phyloP scores from a whole-genome alignment of 306 rosid species.

The Abrus precatorius region DNA sequence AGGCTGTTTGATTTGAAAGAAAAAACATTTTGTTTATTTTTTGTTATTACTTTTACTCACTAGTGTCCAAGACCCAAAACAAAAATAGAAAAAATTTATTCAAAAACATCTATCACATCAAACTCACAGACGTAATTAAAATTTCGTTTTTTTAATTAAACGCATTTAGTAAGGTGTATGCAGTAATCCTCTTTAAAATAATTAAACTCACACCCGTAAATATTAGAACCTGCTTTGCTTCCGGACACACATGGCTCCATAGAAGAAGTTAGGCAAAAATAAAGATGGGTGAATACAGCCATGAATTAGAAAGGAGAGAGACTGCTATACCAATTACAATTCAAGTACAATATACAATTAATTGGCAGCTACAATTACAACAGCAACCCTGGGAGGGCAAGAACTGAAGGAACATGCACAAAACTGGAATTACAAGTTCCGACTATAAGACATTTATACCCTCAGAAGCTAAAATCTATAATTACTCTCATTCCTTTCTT shows the following conservation, averaged over 20 bases:
- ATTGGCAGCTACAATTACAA: constrained; percentile 47
- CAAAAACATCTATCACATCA: too few species aligned
- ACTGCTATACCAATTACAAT: constrained; percentile 31
- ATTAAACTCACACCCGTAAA: too few species aligned
- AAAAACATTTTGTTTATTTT: too few species aligned
- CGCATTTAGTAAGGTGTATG: too few species aligned
- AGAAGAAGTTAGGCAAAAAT: neutral
- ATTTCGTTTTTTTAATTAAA: too few species aligned
- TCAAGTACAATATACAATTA: constrained; percentile 54
- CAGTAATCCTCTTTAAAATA: too few species aligned
- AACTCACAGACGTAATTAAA: too few species aligned
- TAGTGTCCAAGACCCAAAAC: too few species aligned
- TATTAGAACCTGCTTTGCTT: neutral
- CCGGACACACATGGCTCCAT: neutral
- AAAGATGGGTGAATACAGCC: neutral
- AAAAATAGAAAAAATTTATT: too few species aligned
- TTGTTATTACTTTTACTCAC: too few species aligned
- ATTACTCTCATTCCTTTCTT: constrained; percentile 32
- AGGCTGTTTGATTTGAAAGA: too few species aligned
- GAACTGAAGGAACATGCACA: constrained; percentile 43
- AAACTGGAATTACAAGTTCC: constrained; percentile 50
- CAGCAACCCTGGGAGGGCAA: constrained; percentile 31
- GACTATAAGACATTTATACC: constrained; percentile 40
- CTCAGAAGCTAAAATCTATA: constrained; percentile 41
- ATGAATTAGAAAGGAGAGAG: neutral